Evolutionary conservation across 164 flowering plant species (phyloP).

Genomic region (Aristolochia fimbriata): DNA sequence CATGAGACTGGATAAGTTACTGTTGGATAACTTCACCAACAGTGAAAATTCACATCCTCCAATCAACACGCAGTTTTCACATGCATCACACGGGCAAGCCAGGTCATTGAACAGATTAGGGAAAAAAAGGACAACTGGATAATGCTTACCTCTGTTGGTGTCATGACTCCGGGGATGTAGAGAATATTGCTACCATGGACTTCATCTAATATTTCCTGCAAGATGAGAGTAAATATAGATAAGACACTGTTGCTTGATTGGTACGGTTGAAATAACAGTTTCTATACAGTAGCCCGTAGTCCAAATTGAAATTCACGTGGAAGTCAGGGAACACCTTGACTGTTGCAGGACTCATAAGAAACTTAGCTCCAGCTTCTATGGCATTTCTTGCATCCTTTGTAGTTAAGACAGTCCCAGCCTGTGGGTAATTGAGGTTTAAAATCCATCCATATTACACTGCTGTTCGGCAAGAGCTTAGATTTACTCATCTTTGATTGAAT

Average conservation of each 20-base stretch:
- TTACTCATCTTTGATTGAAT: neutral
- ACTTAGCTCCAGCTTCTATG: slow-evolving; percentile 60
- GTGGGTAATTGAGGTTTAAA: slow-evolving; percentile 1
- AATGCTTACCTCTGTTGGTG: slow-evolving; percentile 69
- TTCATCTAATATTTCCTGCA: slow-evolving; percentile 46
- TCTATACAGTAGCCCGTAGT: neutral
- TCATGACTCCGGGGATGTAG: slow-evolving; percentile 83
- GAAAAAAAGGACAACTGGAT: too few relatives aligned
- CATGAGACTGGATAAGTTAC: too few relatives aligned
- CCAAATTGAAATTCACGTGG: neutral
- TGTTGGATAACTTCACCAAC: too few relatives aligned
- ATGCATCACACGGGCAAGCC: too few relatives aligned
- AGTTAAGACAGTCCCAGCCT: slow-evolving; percentile 73
- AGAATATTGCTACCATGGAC: slow-evolving; percentile 31
- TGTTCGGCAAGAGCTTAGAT: neutral
- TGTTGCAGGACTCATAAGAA: slow-evolving; percentile 77
- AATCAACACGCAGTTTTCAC: too few relatives aligned
- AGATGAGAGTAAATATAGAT: neutral
- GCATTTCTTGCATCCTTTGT: slow-evolving; percentile 50
- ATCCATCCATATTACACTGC: neutral
- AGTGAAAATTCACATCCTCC: too few relatives aligned
- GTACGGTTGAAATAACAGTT: neutral
- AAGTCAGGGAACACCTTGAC: slow-evolving; percentile 33
- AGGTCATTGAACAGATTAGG: too few relatives aligned
- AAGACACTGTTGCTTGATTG: neutral